phyloP scores from a whole-genome alignment of 1,284 basidiomycete genomes.

The Anthracocystis panici-leucophaei region DNA sequence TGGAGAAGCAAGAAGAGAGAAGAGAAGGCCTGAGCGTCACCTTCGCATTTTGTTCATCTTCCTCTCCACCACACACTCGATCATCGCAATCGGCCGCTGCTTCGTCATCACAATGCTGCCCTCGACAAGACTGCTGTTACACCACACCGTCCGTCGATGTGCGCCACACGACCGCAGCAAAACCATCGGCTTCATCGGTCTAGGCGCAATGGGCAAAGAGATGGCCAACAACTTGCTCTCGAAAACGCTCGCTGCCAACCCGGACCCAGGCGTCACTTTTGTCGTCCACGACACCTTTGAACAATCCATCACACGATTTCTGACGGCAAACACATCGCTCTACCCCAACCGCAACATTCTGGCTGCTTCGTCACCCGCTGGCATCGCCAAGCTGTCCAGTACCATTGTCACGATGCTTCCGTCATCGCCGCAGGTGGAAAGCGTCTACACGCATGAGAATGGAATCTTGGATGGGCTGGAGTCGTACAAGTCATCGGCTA shows the following conservation, averaged over 20 bases:
- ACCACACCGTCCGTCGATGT: conserved; percentile 29
- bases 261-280: conserved; percentile 47
- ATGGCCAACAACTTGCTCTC: conserved; percentile 62
- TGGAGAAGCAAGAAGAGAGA: no score
- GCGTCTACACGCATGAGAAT: conserved; percentile 76
- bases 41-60: background rate
- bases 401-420: conserved; percentile 87
- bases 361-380: conserved; percentile 67
- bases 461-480: conserved; percentile 70
- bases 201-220: conserved; percentile 65
- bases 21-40: conserved; percentile 20
- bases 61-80: background rate
- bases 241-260: conserved; percentile 53
- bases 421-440: conserved; percentile 82
- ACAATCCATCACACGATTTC: conserved; percentile 62
- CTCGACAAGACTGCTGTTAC: conserved; percentile 20
- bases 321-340: conserved; percentile 55
- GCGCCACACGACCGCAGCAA: conserved; percentile 52
- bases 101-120: conserved; percentile 26
- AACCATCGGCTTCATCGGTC: conserved; percentile 66
- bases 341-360: conserved; percentile 63
- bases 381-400: conserved; percentile 73
- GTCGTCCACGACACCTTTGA: conserved; percentile 60
- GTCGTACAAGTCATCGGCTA: conserved; percentile 12
- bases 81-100: no score